Evolutionary conservation across 306 rosid species (phyloP).

Genomic region (Cucurbita moschata): DNA sequence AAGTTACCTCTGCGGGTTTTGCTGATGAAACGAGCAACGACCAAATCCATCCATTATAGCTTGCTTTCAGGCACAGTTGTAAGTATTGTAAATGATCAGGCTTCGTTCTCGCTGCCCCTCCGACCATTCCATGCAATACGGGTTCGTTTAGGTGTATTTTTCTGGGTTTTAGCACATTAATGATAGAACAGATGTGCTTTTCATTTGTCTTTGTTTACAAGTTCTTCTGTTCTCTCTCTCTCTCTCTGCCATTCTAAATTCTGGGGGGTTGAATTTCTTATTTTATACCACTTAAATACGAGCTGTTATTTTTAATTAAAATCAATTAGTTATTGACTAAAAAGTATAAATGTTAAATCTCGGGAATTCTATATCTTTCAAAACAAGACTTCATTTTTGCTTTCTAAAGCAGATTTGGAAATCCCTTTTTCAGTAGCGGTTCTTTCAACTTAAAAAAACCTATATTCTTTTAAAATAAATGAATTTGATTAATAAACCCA

Average conservation of each 20-base stretch:
- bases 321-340: too few species aligned
- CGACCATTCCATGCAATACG: background rate
- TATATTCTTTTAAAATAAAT: too few species aligned
- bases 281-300: too few species aligned
- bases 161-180: background rate
- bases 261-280: too few species aligned
- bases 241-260: background rate
- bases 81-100: background rate
- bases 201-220: background rate
- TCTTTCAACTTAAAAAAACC: too few species aligned
- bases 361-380: too few species aligned
- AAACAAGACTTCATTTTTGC: too few species aligned
- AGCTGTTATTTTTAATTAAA: too few species aligned
- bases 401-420: too few species aligned
- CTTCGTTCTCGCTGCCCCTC: background rate
- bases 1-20: background rate
- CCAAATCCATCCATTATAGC: background rate
- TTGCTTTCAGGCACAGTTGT: background rate
- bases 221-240: background rate
- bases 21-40: background rate
- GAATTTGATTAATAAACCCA: too few species aligned
- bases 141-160: background rate
- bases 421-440: too few species aligned
- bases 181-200: background rate
- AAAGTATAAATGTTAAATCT: too few species aligned